phyloP scores from a whole-genome alignment of 2,329 filamentous ascomycete species.

The Aspergillus fischeri region DNA sequence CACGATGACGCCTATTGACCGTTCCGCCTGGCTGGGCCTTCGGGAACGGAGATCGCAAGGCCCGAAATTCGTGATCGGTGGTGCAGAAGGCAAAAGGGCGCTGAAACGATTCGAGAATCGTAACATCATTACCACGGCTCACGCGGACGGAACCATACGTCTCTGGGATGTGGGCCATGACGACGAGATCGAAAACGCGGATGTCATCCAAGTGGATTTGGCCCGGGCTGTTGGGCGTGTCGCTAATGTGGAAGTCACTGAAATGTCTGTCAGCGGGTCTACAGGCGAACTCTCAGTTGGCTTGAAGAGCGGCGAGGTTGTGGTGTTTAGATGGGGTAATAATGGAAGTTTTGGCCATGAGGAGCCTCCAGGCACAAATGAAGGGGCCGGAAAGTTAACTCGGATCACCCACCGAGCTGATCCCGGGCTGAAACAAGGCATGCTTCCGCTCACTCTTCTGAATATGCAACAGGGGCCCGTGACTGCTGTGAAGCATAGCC shows the following conservation, averaged over 20 bases:
- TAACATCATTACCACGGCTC: conserved; percentile 79
- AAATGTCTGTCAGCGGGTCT: conserved; percentile 73
- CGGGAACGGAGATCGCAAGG: conserved; percentile 77
- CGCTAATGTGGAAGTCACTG: conserved; percentile 69
- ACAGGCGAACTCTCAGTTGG: conserved; percentile 85
- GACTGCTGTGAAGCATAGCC: conserved; percentile 75
- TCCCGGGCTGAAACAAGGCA: conserved; percentile 67
- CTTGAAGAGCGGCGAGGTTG: conserved; percentile 74
- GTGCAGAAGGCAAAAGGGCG: conserved; percentile 65
- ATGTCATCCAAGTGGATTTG: conserved; percentile 79
- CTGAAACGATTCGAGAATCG: conserved; percentile 75
- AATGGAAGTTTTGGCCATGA: conserved; percentile 71
- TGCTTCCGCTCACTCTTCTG: conserved; percentile 75
- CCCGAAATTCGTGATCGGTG: conserved; percentile 73
- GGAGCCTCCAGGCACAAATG: conserved; percentile 48
- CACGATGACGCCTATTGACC: conserved; percentile 68
- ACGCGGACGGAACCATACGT: conserved; percentile 86
- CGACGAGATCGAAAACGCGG: conserved; percentile 87
- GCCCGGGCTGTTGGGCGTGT: conserved; percentile 76
- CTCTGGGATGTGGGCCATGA: conserved; percentile 90
- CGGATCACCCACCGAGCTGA: conserved; percentile 72
- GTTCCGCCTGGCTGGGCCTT: conserved; percentile 84
- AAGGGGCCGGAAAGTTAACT: conserved; percentile 66
- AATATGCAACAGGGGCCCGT: conserved; percentile 80
- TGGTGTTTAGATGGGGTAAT: conserved; percentile 81